Base-by-base conservation (phyloP, 2,329 filamentous ascomycete species). In the Metarhizium sp. region DNA sequence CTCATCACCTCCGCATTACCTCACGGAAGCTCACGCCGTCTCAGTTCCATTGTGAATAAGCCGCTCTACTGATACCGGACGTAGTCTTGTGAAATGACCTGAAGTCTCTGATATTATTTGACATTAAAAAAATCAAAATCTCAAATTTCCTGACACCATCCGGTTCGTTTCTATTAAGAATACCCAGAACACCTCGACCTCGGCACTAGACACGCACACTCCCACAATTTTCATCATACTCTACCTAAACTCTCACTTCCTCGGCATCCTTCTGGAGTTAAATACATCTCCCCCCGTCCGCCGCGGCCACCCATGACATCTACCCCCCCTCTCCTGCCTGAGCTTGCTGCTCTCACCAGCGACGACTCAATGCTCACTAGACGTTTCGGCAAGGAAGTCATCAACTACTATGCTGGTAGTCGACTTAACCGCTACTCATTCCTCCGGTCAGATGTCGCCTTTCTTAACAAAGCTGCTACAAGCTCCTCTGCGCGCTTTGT, bases 401-500 rank as follows among this genome's bases (percentile, higher is more conserved):
- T 86, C 67, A 94, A 92, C 72, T 94, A 94, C 80, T 94, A 92
- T 72, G 84, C 87, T 51, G 87, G 88, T 61, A 86, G 82, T 54
- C 87, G 85, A 6, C 72, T 92, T 56, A 92, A 94, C 74, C 84
- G 89, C 49, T 80, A 92, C 50, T 89, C 87, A 16, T 94, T 92
- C 71, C 76, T 94, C 30, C 85, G 89, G 49, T 72, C 77, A 48
- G 86, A 92, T 69, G 76, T 85, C 61, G 67, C 69, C n/a, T 94
- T 92, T 67, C 78, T 94, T 53, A 78, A 78, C 36, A 72, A 77
- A 30, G 88, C 89, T 4, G 81, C 90, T 59, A 74, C 75, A 18
- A 84, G 87, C 67, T 81, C 85, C 0, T 76, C 77, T 11, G 79
- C 88, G 11, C 75, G 76, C 34, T 95, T 96, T 73, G 71, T 99